Evolutionary conservation across 306 rosid species (phyloP), one percentile per base, ranked within the genome.

Genomic region (Carpinus fangiana): DNA sequence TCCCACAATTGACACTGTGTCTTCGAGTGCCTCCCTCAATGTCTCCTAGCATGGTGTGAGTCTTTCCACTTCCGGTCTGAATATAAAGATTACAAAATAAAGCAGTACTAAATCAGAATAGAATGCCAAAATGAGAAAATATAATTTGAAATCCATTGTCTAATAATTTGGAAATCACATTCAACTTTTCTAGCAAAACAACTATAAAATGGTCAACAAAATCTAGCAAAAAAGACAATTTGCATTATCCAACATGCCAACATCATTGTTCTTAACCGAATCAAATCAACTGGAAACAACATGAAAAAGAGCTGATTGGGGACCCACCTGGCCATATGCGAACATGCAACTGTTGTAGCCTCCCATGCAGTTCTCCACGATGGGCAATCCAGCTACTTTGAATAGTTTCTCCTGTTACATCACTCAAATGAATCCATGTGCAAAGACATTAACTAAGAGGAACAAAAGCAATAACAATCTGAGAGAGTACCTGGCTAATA

Each of bases 271-370:
- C 50, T 46, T 20, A 66, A 60, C 38, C 64, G 55, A 66, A 62
- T 48, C 76, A 70, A 64, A 75, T 60, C 41, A 73, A 79, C 48
- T 1, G 79, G 36, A 9, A 13, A 13, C 8, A 78, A 77, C 67
- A 65, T 72, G 21, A 74, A 54, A 16, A 31, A 65, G 31, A 74
- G 73, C 31, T 73, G 70, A 78, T 52, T 55, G 20, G 73, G 79
- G 14, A 82, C 98, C 84, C 87, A 95, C 99, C 88, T 95, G 99
- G 45, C 99, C 99, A 89, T 95, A 95, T 66, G 98, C 99, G 87
- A 95, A 95, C 99, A 95, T 95, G 87, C 99, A 95, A 82, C 98
- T 93, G 82, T 95, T 95, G 87, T 95, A 93, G 75, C 99, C 99
- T 68, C 84, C 95, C 89, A 95, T 86, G 82, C 99, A 95, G 76